These are phyloP conservation scores for Aspergillus sp. DNA, from an alignment of 2,329 filamentous ascomycete genomes.

Conservation along the genomic window DNA sequence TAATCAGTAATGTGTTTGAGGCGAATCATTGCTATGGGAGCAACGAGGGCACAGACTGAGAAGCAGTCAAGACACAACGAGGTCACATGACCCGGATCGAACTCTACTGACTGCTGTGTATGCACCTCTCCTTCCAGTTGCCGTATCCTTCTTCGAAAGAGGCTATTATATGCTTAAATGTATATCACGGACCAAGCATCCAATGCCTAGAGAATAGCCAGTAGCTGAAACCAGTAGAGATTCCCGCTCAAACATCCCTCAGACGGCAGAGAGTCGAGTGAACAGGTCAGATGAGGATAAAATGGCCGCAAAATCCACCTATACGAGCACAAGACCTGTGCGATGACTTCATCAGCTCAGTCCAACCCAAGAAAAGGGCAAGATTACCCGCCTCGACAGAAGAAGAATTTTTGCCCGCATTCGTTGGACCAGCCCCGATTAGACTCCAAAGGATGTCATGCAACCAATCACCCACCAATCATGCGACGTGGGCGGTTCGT, in stretches of 20 bases:
- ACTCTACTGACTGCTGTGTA: neutral
- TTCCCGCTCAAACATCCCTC: too few species aligned
- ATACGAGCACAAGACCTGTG: neutral
- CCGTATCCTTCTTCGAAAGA: neutral
- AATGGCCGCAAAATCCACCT: neutral
- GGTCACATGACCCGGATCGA: neutral
- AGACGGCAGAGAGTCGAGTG: too few species aligned
- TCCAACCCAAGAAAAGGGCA: neutral
- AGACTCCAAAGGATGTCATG: neutral
- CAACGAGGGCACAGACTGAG: neutral
- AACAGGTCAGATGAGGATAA: neutral
- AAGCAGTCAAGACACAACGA: neutral
- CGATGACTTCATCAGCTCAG: neutral
- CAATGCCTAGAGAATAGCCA: too few species aligned
- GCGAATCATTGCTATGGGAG: neutral
- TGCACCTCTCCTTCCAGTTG: too few species aligned
- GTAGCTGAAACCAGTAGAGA: too few species aligned
- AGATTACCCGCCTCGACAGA: neutral
- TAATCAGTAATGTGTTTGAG: too few species aligned
- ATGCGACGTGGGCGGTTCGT: neutral
- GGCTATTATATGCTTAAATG: neutral
- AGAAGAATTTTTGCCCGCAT: neutral
- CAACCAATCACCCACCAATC: neutral
- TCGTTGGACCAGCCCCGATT: neutral
- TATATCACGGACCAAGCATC: too few species aligned